phyloP scores from a whole-genome alignment of 1,284 basidiomycete species.

The Chiua sp. region DNA sequence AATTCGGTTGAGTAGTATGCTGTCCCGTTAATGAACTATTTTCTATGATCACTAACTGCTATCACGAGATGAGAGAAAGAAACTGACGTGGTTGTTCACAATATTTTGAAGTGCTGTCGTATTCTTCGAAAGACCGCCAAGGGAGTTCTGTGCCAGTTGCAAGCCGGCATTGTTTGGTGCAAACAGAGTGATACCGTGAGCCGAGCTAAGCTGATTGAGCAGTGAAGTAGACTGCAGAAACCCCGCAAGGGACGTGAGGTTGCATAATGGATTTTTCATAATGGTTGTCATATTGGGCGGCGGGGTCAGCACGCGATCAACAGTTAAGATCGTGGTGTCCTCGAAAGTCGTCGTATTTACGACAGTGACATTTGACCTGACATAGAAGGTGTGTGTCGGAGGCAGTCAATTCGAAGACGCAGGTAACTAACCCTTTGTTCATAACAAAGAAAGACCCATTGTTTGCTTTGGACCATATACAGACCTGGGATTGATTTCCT shows the following conservation, averaged over 20 bases:
- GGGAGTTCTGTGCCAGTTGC: constrained; percentile 37
- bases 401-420: not conserved
- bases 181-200: constrained; percentile 73
- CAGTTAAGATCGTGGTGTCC: constrained; percentile 56
- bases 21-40: constrained; percentile 70
- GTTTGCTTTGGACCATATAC: constrained; percentile 58
- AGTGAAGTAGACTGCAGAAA: constrained; percentile 40
- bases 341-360: constrained; percentile 49
- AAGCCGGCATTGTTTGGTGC: constrained; percentile 65
- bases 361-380: constrained; percentile 51
- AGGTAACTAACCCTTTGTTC: constrained; percentile 54
- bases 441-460: constrained; percentile 55
- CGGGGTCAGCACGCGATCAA: constrained; percentile 58
- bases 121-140: constrained; percentile 50
- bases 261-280: constrained; percentile 39
- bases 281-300: constrained; percentile 56
- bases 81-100: constrained; percentile 65
- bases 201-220: constrained; percentile 43
- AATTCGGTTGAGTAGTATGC: constrained; percentile 68
- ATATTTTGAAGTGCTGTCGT: constrained; percentile 51
- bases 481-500: constrained; percentile 62
- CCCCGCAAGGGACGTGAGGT: constrained; percentile 33
- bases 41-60: not conserved
- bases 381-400: not conserved
- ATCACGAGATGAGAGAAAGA: not conserved